Evolutionary conservation across 148 eudicot genomes (phyloP).

Genomic region (Heliamphora exappendiculata): DNA sequence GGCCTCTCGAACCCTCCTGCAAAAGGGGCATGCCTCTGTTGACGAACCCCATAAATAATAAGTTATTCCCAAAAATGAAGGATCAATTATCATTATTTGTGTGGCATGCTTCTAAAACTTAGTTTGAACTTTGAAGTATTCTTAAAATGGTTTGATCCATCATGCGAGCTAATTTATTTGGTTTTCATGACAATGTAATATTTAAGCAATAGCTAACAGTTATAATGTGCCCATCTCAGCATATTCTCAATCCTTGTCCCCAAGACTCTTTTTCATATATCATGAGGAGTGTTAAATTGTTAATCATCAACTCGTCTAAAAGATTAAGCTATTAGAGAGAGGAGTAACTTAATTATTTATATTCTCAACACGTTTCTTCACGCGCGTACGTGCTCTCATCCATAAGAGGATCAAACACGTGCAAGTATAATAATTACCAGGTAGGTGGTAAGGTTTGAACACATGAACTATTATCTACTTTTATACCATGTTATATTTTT

Average conservation of each 20-base stretch:
- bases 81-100: not conserved
- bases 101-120: not conserved
- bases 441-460: too few species aligned
- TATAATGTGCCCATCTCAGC: not conserved
- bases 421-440: too few species aligned
- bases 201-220: not conserved
- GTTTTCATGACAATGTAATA: not conserved
- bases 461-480: too few species aligned
- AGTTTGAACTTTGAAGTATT: not conserved
- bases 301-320: not conserved
- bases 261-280: not conserved
- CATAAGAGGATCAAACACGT: too few species aligned
- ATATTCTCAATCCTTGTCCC: not conserved
- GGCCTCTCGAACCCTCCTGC: slow-evolving; percentile 65
- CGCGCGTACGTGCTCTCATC: too few species aligned
- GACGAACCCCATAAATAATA: slow-evolving; percentile 16
- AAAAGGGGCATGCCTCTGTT: slow-evolving; percentile 70
- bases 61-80: slow-evolving; percentile 16
- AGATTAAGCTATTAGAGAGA: not conserved
- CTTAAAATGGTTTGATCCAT: not conserved
- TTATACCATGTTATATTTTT: not conserved
- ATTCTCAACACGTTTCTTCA: too few species aligned
- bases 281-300: not conserved
- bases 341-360: too few species aligned
- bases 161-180: not conserved